Base-by-base conservation (phyloP, 192 early-diverging fungal genomes). In the Phycomyces blakesleeanus region DNA sequence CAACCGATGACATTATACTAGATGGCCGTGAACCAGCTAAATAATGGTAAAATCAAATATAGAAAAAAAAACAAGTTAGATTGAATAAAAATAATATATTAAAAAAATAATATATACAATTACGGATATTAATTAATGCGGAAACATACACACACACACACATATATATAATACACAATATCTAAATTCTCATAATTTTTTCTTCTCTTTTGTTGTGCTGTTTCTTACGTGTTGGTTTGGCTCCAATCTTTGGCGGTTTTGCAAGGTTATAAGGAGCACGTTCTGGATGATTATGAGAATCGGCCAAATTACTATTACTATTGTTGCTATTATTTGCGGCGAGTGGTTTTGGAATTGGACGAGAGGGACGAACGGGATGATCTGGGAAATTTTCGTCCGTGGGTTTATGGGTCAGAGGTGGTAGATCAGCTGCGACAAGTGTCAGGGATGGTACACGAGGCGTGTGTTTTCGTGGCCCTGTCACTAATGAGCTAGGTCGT, bases 341-440 rank as follows among this genome's bases (percentile, higher is more conserved):
- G n/a, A n/a, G n/a, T 20, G 64, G 71, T 21, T 34, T 34, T 20
- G 71, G 64, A 11, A 67, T 44, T 18, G 65, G 61, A 24, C 71
- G 59, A n/a, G 59, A 62, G 10, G 73, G 67, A n/a, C 60, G 49
- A 20, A 39, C 55, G 40, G 63, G 61, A 42, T 64, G 60, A 8
- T 52, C 14, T 22, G 34, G 29, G 15, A 21, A 22, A 26, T 21
- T 11, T 8, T 16, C n/a, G 6, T 51, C 8, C 1, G 50, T 27
- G 9, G 55, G 21, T 49, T 51, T 37, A 12, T 64, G 71, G 16
- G 59, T 55, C 24, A 61, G 47, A 18, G 67, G 73, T 29, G 73
- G 73, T 40, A 75, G 64, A 42, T 75, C 73, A 10, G 73, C 67
- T 16, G 73, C 65, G 18, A 57, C 22, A 44, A 75, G 54, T 1